These are phyloP conservation scores for Hymenochaete sp. DNA, from an alignment of 1,284 basidiomycete genomes.

Conservation along the genomic window DNA sequence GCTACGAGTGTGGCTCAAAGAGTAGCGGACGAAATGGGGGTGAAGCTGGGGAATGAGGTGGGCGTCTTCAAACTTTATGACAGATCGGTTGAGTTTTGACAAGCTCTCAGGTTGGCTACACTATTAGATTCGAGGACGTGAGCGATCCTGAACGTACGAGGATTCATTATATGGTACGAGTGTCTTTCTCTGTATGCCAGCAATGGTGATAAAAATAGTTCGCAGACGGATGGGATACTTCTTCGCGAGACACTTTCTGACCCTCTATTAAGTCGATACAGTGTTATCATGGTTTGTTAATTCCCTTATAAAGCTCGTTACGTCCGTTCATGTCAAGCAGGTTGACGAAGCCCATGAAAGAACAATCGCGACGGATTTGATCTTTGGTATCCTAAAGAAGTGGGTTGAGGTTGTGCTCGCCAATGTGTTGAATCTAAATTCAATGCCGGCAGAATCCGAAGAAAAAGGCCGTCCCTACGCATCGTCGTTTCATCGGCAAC, in stretches of 20 bases:
- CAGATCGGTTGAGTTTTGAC: too few relatives aligned
- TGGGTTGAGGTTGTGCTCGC: constrained; percentile 26
- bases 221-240: constrained; percentile 98
- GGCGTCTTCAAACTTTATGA: constrained; percentile 19
- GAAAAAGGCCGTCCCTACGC: constrained; percentile 81
- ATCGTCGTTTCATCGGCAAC: constrained; percentile 94
- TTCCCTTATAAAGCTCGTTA: constrained; percentile 4
- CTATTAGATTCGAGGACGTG: constrained; percentile 95
- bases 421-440: constrained; percentile 24
- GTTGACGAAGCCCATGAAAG: constrained; percentile 97
- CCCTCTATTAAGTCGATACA: constrained; percentile 82
- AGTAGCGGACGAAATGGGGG: constrained; percentile 86
- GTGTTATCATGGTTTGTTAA: constrained; percentile 78
- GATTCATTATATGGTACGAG: constrained; percentile 95
- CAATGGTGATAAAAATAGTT: too few relatives aligned
- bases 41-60: constrained; percentile 85
- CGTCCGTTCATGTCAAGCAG: constrained; percentile 36
- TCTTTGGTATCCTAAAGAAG: constrained; percentile 92
- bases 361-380: constrained; percentile 87
- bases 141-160: constrained; percentile 73
- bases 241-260: constrained; percentile 92
- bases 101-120: constrained; percentile 82
- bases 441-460: constrained; percentile 63
- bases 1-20: constrained; percentile 89
- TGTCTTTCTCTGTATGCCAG: too few relatives aligned